Evolutionary conservation across 2,329 filamentous ascomycete genomes (phyloP), one percentile per base, ranked within the genome.

Genomic region (Aureobasidium namibiae): DNA sequence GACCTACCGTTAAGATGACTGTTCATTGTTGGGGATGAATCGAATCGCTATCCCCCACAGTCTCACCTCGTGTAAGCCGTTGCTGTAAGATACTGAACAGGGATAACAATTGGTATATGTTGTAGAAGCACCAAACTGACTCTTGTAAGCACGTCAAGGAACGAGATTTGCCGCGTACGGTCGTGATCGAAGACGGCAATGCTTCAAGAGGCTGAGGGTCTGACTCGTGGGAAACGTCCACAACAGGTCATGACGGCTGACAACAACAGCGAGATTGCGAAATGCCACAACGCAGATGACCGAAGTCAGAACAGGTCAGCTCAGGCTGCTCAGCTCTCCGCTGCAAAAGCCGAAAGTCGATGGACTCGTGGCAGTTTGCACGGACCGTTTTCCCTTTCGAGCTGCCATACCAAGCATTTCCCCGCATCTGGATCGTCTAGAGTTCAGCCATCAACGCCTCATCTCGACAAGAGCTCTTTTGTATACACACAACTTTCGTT

Each of bases 241-340:
- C 24, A 33, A 56, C 39, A 34, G 52, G 26, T 44, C 26, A 56
- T 18, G 29, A 44, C n/a, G 18, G 50, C 50, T 54, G 50, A 44
- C 38, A 44, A 44, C 38, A 44, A n/a, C 21, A 44, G 26, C 24
- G 39, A 44, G 26, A 56, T 56, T 56, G 39, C 38, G 11, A n/a
- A 34, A 42, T 26, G 38, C 38, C 46, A 56, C 53, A 48, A 57
- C 53, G 53, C 53, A 46, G 53, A 57, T 46, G 53, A 46, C 53
- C 53, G 42, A 57, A 31, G 13, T 18, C 18, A 24, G 13, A 45
- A 56, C 13, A 44, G 31, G 44, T 26, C 21, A 14, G 31, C 14
- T 31, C 41, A 45, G 44, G 16, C 21, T 10, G 31, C 14, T 31
- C 41, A 45, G 26, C 24, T 42, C 23, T 44, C 38, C 29, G 52